Base-by-base conservation (phyloP, 179 eudicot genomes). In the Spergularia azorica region DNA sequence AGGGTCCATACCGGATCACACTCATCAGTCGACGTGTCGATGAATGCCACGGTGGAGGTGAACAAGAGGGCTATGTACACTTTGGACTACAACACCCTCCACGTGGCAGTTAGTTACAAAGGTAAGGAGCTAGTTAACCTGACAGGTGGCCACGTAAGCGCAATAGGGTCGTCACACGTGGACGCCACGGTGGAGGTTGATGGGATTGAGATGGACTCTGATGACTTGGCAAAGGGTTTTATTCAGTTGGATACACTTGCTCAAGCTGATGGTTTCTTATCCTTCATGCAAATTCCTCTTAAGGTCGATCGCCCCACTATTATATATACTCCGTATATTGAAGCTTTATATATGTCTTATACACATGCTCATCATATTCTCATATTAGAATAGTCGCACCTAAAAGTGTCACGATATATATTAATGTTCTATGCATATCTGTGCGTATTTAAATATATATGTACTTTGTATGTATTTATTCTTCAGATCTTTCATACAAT, bases 71-170 rank as follows among this genome's bases (percentile, higher is more conserved):
- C 85, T 38, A 54, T 89, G 70, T 92, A 85, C 79, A 78, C 93
- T 1, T 11, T 89, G 6, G 70, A 81, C 36, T 90, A 79, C 80
- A 18, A 71, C 1, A 75, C 77, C 12, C 50, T 92, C 6, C 55
- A 36, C 18, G 87, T 89, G 55, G 80, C 84, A 68, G 79, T 92
- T 11, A 84, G 87, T 57, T 92, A 90, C 71, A 86, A 88, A 55
- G 97, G 95, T 74, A 84, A 79, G 81, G 43, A 66, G 81, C 81
- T 92, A 9, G 95, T 91, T 79, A 84, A 82, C 74, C 88, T 84
- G 71, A 80, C 71, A 3, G 54, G 70, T 2, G 95, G 93, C 0
- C 79, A 75, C 50, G 85, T 90, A 70, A 73, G 52, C 70, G 82
- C 89, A n/a, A 83, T 80, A 60, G 89, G 91, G 9, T 68, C 86